Evolutionary conservation across 75 land plant genomes (phyloP), one percentile per base, ranked within the genome.

Genomic region (Ceratopteris richardii): DNA sequence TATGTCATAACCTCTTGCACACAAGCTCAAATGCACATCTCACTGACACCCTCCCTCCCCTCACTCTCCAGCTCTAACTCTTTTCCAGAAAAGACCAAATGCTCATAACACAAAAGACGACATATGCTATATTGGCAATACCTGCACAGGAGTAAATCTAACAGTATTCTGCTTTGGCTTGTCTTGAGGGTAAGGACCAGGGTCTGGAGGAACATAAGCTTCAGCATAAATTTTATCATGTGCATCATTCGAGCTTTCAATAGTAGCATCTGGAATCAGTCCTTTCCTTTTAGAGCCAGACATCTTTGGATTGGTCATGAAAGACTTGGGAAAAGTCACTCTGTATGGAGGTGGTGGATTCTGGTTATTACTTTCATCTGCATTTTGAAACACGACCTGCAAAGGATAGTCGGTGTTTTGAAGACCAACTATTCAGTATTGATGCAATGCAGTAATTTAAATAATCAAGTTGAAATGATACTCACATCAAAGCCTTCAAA

Each of bases 181-280:
- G 71, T 94, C 99, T 74, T 94, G 99, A n/a, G 99, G 99, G 63
- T 94, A 94, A 36, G 99, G 99, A 26, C 99, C 99, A 16, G 99
- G 99, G 71, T 94, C 99, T 36, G 99, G 80, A 62, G 99, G 96
- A 20, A 86, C 62, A 57, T 86, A 94, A n/a, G 84, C 50, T 68
- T 94, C 87, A 25, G 82, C 92, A 52, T 85, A 39, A 29, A 93
- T 69, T 20, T 73, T 57, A 48, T 74, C 82, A 31, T 69, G 37
- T 9, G 9, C 37, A 9, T 9, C 62, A 28, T 56, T 68, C 52
- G 44, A 51, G 75, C 17, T 62, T 22, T 28, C 66, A 25, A 57
- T 65, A 6, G 30, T 61, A 43, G 26, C 58, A 29, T 51, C 1
- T 55, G 60, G 61, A 56, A 60, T 50, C 63, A 48, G 27, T 17